phyloP scores from a whole-genome alignment of 495 filamentous ascomycete genomes.

The Penicillium salamii region DNA sequence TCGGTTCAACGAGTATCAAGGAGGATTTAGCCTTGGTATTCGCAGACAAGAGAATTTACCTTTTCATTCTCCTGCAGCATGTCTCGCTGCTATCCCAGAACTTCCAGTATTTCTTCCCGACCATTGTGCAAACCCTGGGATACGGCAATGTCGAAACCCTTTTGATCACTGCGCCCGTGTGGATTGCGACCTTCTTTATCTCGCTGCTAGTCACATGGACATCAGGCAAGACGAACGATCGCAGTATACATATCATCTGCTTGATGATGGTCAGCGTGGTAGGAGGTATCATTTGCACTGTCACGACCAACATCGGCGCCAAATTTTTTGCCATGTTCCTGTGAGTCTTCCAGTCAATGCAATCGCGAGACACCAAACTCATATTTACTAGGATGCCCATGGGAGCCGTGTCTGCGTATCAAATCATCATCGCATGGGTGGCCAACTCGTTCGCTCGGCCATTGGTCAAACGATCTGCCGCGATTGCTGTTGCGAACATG shows the following conservation, averaged over 20 bases:
- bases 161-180: slow-evolving; percentile 72
- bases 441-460: slow-evolving; percentile 75
- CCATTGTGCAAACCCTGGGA: slow-evolving; percentile 70
- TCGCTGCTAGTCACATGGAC: slow-evolving; percentile 71
- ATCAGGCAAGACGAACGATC: slow-evolving; percentile 71
- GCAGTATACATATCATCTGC: slow-evolving; percentile 66
- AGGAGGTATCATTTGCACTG: slow-evolving; percentile 70
- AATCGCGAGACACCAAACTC: background rate
- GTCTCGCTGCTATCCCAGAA: slow-evolving; percentile 43
- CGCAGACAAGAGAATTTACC: slow-evolving; percentile 33
- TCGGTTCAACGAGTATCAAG: slow-evolving; percentile 19
- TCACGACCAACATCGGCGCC: slow-evolving; percentile 60
- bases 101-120: slow-evolving; percentile 83
- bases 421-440: slow-evolving; percentile 66
- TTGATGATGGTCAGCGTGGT: slow-evolving; percentile 64
- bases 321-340: slow-evolving; percentile 79
- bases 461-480: slow-evolving; percentile 61
- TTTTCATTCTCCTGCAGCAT: slow-evolving; percentile 37
- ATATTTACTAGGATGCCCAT: slow-evolving; percentile 35
- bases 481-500: slow-evolving; percentile 74
- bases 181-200: slow-evolving; percentile 68
- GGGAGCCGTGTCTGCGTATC: slow-evolving; percentile 64
- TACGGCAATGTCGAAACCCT: slow-evolving; percentile 64
- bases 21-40: slow-evolving; percentile 28
- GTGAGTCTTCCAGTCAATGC: slow-evolving; percentile 43